A percentile compares a stretch with the other conserved stretches of the same genome.
phyloP scores from a whole-genome alignment of 345 rosid genomes.

The Populus simonii region DNA sequence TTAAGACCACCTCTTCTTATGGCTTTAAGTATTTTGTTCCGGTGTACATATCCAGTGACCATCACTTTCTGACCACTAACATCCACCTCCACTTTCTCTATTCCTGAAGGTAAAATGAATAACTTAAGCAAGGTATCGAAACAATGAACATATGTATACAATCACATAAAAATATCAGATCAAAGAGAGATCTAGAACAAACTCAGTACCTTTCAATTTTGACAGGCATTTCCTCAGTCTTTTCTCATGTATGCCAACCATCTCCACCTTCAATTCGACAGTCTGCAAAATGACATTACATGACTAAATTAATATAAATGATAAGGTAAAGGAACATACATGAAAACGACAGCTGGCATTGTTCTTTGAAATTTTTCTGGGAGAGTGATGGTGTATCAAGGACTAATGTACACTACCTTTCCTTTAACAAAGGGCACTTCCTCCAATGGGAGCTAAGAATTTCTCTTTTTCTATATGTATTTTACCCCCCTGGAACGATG shows the following conservation, averaged over 20 bases:
- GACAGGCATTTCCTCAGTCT: slow-evolving; percentile 43
- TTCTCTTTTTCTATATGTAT: no score
- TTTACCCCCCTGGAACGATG: no score
- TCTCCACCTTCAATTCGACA: slow-evolving; percentile 46
- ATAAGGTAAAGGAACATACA: neutral
- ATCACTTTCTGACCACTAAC: slow-evolving; percentile 37
- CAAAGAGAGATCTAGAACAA: neutral
- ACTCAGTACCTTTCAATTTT: slow-evolving; percentile 32
- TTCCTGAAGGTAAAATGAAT: slow-evolving; percentile 20
- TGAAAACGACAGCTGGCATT: neutral
- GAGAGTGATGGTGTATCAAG: no score
- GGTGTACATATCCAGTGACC: slow-evolving; percentile 41
- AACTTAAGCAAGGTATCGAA: neutral
- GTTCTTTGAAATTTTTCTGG: no score
- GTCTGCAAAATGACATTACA: slow-evolving; percentile 28
- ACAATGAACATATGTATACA: no score
- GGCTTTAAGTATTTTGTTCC: slow-evolving; percentile 42
- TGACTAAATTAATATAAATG: neutral
- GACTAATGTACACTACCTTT: no score
- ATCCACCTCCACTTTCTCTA: slow-evolving; percentile 54
- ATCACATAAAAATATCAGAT: neutral
- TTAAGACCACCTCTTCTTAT: slow-evolving; percentile 40
- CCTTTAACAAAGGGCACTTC: neutral
- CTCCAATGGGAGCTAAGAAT: neutral
- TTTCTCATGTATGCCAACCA: slow-evolving; percentile 50